These are phyloP conservation scores for Pythium dissimile DNA, from an alignment of 352 stramenopile species.

Conservation along the genomic window DNA sequence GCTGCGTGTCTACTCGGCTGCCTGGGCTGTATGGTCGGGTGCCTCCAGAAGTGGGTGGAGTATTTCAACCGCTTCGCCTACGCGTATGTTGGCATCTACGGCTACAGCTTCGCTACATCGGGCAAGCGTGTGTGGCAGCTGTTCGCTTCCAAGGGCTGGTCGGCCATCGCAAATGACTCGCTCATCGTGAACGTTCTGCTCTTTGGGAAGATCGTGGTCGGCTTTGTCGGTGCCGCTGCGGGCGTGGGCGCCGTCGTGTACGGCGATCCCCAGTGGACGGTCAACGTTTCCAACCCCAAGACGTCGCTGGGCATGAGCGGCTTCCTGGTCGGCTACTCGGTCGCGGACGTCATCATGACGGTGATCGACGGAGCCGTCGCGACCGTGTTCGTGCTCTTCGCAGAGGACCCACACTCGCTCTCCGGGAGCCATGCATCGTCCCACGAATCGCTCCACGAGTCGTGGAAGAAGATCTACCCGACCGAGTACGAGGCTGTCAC, in stretches of 20 bases:
- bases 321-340: constrained; percentile 50
- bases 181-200: constrained; percentile 61
- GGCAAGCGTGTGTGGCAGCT: constrained; percentile 53
- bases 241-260: constrained; percentile 35
- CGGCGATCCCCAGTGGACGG: constrained; percentile 37
- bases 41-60: constrained; percentile 57
- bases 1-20: constrained; percentile 43
- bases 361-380: constrained; percentile 44
- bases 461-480: constrained; percentile 55
- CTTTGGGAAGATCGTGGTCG: constrained; percentile 56
- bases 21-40: constrained; percentile 52
- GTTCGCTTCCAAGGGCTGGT: constrained; percentile 56
- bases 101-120: constrained; percentile 47
- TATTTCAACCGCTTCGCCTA: constrained; percentile 82
- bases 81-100: constrained; percentile 71
- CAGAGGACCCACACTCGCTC: constrained; percentile 45
- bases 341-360: constrained; percentile 49
- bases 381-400: constrained; percentile 57
- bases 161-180: constrained; percentile 65
- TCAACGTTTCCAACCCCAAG: constrained; percentile 43
- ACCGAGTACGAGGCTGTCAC: constrained; percentile 39
- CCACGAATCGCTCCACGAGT: constrained; percentile 34
- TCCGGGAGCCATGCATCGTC: constrained; percentile 31
- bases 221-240: constrained; percentile 44
- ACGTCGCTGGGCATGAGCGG: constrained; percentile 37